Evolutionary conservation across 2,329 filamentous ascomycete genomes (phyloP), one percentile per base, ranked within the genome.

Genomic region (Aspergillus pseudotamarii): DNA sequence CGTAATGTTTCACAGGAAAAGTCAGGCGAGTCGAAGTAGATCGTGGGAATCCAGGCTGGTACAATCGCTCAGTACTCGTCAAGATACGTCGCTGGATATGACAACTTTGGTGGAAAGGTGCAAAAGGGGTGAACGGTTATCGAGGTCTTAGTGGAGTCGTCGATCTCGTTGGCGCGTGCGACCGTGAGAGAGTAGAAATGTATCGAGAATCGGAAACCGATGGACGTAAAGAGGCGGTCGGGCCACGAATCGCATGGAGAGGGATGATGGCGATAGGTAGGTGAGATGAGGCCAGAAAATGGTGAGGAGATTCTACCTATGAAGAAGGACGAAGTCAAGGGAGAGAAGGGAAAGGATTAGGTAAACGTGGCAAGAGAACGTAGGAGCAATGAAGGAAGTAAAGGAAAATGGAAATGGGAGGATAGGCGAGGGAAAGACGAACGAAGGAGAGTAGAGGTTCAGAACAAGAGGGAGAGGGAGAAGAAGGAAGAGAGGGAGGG

Each of bases 211-310:
- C 61, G 65, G 61, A 60, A 68, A 61, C 62, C 65, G 69, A 63
- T 61, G 61, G 63, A 60, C 53, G 64, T 63, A 59, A 61, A 66
- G 54, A 63, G 65, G 55, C 64, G 60, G 60, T 64, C 62, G 64
- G 60, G 50, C 50, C 67, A 68, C 68, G 69, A 67, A 63, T 71
- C 68, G 69, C 69, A 68, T 71, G 64, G 69, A 69, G 64, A 57
- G 54, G 48, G 56, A n/a, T 38, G 58, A 61, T 45, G 50, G 50
- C 26, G 45, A 61, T 36, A 19, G 30, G 19, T n/a, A n/a, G 32
- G 43, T 48, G n/a, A 46, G 51, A n/a, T n/a, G 53, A 57, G 43
- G 21, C 32, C 23, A 23, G 46, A 53, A 59, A 41, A 53, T 28
- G 41, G 36, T 51, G 38, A 59, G 57, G 60, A 59, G 54, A 59